Conservation (phyloP, 2,329 filamentous ascomycete species). For the Colletotrichum cordylinicola region DNA sequence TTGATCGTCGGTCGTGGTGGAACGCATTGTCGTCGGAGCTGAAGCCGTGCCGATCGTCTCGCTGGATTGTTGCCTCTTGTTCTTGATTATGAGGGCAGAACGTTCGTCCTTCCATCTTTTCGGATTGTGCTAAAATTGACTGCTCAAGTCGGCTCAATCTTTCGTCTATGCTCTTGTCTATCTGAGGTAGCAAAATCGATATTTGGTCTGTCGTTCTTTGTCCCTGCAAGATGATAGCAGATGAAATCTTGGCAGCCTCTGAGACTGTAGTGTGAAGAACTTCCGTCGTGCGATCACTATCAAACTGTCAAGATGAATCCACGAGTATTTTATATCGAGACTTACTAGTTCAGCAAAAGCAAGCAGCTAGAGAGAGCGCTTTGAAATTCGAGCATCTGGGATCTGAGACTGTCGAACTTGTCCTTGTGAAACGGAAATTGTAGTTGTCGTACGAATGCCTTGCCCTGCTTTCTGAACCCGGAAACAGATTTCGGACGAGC, state of each 20-base stretch:
- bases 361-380: background rate
- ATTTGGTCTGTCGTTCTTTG: background rate
- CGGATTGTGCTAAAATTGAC: background rate
- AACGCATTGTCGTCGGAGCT: too few species aligned
- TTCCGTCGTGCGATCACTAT: background rate
- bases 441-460: background rate
- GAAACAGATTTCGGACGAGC: background rate
- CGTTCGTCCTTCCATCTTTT: too few species aligned
- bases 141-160: background rate
- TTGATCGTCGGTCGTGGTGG: too few species aligned
- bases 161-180: rapidly evolving
- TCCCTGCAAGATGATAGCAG: background rate
- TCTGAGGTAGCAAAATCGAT: background rate
- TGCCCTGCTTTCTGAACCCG: background rate
- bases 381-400: background rate
- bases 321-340: rapidly evolving
- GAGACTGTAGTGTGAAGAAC: background rate
- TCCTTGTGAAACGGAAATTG: background rate
- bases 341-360: background rate
- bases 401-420: background rate
- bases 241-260: background rate
- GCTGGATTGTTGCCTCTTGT: too few species aligned
- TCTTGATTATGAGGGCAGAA: too few species aligned
- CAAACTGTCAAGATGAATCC: background rate
- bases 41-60: too few species aligned